Percentiles rank a stretch among this genome's conserved stretches.
Conservation (phyloP, 257 asterid genomes). For the Penstemon newberryi region DNA sequence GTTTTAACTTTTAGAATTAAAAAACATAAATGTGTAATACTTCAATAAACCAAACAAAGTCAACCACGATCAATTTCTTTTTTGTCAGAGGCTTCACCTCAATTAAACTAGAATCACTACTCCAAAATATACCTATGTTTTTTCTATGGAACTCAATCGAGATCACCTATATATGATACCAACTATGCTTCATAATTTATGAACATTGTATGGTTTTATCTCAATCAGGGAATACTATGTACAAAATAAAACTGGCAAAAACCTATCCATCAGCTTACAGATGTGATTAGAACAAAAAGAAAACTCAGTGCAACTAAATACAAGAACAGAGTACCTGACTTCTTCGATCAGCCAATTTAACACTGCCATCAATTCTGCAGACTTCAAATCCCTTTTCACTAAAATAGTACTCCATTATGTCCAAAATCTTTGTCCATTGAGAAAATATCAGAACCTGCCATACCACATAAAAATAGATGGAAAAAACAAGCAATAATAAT, state of each 20-base stretch:
- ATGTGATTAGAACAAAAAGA: conserved; percentile 1
- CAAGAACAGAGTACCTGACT: conserved; percentile 55
- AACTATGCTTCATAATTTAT: conserved; percentile 16
- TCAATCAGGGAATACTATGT: conserved; percentile 1
- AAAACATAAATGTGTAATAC: too few relatives aligned
- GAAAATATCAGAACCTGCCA: conserved; percentile 91
- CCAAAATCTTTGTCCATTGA: conserved; percentile 94
- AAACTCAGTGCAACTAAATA: neutral
- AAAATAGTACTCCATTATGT: conserved; percentile 91
- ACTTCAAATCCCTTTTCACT: conserved; percentile 78
- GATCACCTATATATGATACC: neutral
- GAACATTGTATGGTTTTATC: neutral
- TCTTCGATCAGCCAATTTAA: conserved; percentile 71
- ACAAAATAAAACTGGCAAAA: conserved; percentile 9
- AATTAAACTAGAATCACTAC: too few relatives aligned
- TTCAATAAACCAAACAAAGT: too few relatives aligned
- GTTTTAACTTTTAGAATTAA: too few relatives aligned
- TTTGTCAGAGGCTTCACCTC: too few relatives aligned
- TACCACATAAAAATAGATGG: conserved; percentile 17
- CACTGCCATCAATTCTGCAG: conserved; percentile 92
- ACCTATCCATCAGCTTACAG: neutral
- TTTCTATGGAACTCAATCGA: too few relatives aligned
- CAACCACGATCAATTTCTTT: too few relatives aligned
- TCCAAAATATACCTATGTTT: too few relatives aligned
- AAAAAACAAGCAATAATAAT: conserved; percentile 11